Evolutionary conservation across 192 early-diverging fungal genomes (phyloP).

Genomic region (Entomortierella chlamydospora): DNA sequence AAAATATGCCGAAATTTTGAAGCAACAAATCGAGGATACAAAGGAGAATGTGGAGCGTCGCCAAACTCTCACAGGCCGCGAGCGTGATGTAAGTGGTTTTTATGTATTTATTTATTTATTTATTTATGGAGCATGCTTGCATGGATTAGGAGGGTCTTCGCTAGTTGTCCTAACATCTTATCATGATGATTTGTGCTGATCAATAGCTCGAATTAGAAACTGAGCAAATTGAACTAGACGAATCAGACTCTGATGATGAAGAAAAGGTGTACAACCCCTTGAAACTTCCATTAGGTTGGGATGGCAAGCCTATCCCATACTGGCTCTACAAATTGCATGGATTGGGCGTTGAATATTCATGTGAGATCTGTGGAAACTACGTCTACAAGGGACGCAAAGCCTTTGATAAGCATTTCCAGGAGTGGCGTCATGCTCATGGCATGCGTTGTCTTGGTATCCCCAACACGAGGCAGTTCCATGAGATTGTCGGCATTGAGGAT

Average conservation of each 20-base stretch:
- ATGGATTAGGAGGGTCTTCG: no score
- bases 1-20: constrained; percentile 68
- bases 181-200: background rate
- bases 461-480: constrained; percentile 91
- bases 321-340: constrained; percentile 99
- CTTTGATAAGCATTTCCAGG: constrained; percentile 96
- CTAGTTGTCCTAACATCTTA: no score
- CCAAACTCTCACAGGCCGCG: constrained; percentile 90
- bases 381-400: constrained; percentile 97
- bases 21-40: constrained; percentile 78
- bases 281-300: constrained; percentile 96
- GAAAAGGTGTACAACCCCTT: constrained; percentile 97
- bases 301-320: constrained; percentile 98
- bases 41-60: constrained; percentile 90
- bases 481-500: constrained; percentile 91
- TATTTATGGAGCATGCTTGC: no score
- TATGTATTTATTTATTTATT: no score
- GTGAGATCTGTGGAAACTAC: constrained; percentile 97
- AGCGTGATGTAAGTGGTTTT: constrained; percentile 76
- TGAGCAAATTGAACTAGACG: constrained; percentile 74
- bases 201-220: constrained; percentile 72
- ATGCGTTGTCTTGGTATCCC: constrained; percentile 94
- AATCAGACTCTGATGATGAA: constrained; percentile 79
- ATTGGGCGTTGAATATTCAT: constrained; percentile 91
- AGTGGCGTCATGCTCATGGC: constrained; percentile 94